Percentiles rank a stretch among this genome's conserved stretches.
Conservation (phyloP, 2,329 filamentous ascomycete genomes). For the Aspergillus pseudoviridinutans region DNA sequence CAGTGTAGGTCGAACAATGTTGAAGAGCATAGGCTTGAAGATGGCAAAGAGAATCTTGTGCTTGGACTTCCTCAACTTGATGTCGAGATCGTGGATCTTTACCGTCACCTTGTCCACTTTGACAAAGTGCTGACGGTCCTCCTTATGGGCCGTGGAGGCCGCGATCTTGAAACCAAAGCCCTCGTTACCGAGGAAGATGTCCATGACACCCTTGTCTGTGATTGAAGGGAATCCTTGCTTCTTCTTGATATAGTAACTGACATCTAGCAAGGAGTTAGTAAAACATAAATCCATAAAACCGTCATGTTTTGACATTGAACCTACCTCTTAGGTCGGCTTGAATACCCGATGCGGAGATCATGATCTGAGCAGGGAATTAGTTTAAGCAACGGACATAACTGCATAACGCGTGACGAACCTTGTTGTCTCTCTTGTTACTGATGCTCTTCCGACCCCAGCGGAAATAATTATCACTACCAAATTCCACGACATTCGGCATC, state of each 20-base stretch:
- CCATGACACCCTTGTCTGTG: slow-evolving; percentile 81
- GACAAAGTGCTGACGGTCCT: slow-evolving; percentile 79
- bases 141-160: slow-evolving; percentile 73
- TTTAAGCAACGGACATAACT: neutral
- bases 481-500: slow-evolving; percentile 85
- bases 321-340: slow-evolving; percentile 75
- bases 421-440: slow-evolving; percentile 75
- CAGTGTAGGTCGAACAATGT: slow-evolving; percentile 75
- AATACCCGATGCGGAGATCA: slow-evolving; percentile 81
- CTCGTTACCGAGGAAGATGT: slow-evolving; percentile 80
- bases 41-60: slow-evolving; percentile 87
- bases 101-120: slow-evolving; percentile 88
- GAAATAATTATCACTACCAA: slow-evolving; percentile 90
- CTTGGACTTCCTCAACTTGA: slow-evolving; percentile 91
- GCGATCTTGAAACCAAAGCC: slow-evolving; percentile 92
- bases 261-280: slow-evolving; percentile 50
- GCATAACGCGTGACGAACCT: slow-evolving; percentile 33
- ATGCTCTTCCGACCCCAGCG: slow-evolving; percentile 89
- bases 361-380: slow-evolving; percentile 42
- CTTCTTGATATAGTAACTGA: slow-evolving; percentile 91
- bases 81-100: slow-evolving; percentile 72
- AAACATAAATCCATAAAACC: neutral
- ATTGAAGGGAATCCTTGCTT: slow-evolving; percentile 90
- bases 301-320: neutral
- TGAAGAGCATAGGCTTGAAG: slow-evolving; percentile 83